A percentile compares a stretch with the other conserved stretches of the same genome.
These are phyloP conservation scores for Skeletonema tropicum DNA, from an alignment of 108 stramenopile genomes.

Conservation along the genomic window DNA sequence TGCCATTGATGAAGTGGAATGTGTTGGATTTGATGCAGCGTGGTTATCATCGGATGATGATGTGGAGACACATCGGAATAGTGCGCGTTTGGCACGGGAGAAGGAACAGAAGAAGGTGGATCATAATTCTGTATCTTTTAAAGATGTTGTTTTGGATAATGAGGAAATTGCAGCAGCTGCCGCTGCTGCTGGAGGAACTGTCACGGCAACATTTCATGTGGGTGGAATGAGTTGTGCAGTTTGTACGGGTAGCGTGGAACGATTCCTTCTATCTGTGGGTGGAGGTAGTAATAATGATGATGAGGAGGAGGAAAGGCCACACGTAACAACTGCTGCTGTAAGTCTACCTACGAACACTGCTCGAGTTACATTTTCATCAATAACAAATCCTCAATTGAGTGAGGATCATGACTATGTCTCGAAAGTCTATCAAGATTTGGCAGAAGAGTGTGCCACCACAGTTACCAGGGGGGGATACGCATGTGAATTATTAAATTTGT, in stretches of 20 bases:
- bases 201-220: slow-evolving; percentile 52
- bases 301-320: slow-evolving; percentile 1
- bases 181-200: slow-evolving; percentile 8
- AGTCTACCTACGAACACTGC: slow-evolving; percentile 60
- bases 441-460: slow-evolving; percentile 43
- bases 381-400: background rate
- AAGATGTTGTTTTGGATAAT: background rate
- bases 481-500: slow-evolving; percentile 48
- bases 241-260: slow-evolving; percentile 67
- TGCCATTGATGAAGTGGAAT: slow-evolving; percentile 62
- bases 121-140: background rate
- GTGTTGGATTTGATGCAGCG: slow-evolving; percentile 65
- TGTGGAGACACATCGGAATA: slow-evolving; percentile 21
- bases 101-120: background rate
- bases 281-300: slow-evolving; percentile 3
- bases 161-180: background rate
- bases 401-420: slow-evolving; percentile 10
- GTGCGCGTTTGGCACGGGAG: slow-evolving; percentile 3
- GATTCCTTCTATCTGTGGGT: slow-evolving; percentile 31
- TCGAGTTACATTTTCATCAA: slow-evolving; percentile 18
- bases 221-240: slow-evolving; percentile 77
- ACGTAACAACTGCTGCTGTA: slow-evolving; percentile 50
- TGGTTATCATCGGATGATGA: slow-evolving; percentile 37
- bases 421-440: slow-evolving; percentile 25
- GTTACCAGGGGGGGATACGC: slow-evolving; percentile 60